Percentiles rank a stretch among this genome's conserved stretches.
phyloP scores from a whole-genome alignment of 2,329 filamentous ascomycete species.

The Aspergillus sojae region DNA sequence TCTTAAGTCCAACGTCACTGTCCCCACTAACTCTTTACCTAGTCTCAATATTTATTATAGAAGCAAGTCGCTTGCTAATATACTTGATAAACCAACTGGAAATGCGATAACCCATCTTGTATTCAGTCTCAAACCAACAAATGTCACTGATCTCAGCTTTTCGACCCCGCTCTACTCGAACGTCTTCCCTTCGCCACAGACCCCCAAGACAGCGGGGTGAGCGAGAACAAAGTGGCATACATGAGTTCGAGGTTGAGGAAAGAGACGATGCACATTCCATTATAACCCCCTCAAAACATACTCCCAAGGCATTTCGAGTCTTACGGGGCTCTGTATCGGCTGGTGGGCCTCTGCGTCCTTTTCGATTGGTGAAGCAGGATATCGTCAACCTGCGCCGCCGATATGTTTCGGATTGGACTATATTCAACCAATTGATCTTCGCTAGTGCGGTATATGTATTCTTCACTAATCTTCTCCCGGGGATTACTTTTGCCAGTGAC shows the following conservation, averaged over 20 bases:
- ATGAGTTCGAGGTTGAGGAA: constrained; percentile 16
- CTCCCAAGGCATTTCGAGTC: constrained; percentile 33
- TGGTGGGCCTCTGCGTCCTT: constrained; percentile 53
- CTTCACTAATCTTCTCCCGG: constrained; percentile 67
- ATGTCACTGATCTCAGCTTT: constrained; percentile 40
- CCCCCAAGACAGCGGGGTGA: constrained; percentile 23
- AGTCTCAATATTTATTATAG: neutral
- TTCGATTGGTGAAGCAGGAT: constrained; percentile 57
- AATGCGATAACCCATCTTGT: neutral
- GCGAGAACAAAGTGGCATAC: constrained; percentile 6
- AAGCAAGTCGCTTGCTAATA: neutral
- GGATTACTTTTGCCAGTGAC: constrained; percentile 69
- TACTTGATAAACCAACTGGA: neutral
- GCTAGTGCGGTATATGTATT: constrained; percentile 68
- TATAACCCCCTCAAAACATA: constrained; percentile 42
- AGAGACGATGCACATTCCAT: constrained; percentile 38
- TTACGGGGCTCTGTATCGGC: constrained; percentile 34
- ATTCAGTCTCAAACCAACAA: neutral
- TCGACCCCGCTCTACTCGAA: constrained; percentile 34
- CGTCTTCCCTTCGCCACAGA: constrained; percentile 28
- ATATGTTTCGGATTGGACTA: constrained; percentile 57
- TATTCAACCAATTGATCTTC: constrained; percentile 66
- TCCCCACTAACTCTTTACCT: neutral
- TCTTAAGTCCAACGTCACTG: neutral
- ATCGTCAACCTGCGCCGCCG: constrained; percentile 49